These are phyloP conservation scores for Ganoderma lucidum DNA, from an alignment of 1,284 basidiomycete genomes.

Conservation along the genomic window DNA sequence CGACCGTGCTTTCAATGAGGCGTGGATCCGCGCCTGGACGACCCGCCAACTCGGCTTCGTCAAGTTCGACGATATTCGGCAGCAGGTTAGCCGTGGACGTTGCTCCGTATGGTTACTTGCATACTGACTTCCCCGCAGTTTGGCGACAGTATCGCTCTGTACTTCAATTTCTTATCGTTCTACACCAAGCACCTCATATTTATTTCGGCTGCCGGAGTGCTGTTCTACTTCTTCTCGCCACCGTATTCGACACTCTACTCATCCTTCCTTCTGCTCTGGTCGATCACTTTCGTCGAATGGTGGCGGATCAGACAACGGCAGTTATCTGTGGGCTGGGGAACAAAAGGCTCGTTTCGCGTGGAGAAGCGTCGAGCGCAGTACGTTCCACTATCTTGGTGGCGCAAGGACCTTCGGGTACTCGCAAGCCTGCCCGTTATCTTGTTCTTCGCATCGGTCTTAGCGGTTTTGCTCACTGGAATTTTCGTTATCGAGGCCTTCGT, in stretches of 20 bases:
- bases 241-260: conserved; percentile 87
- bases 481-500: conserved; percentile 93
- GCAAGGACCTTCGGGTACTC: conserved; percentile 77
- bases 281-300: conserved; percentile 85
- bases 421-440: conserved; percentile 83
- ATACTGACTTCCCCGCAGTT: conserved; percentile 58
- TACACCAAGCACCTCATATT: conserved; percentile 84
- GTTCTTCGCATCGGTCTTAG: conserved; percentile 77
- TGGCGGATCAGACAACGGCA: conserved; percentile 88
- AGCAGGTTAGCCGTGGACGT: conserved; percentile 52
- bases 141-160: conserved; percentile 89
- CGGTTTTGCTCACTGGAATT: conserved; percentile 76
- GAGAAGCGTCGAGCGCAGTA: conserved; percentile 81
- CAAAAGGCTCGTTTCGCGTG: conserved; percentile 78
- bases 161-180: conserved; percentile 88
- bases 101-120: not conserved
- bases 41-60: conserved; percentile 65
- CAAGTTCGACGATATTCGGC: conserved; percentile 65
- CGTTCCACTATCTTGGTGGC: conserved; percentile 74
- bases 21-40: conserved; percentile 75
- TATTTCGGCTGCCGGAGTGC: conserved; percentile 67
- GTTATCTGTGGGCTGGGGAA: conserved; percentile 83
- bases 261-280: conserved; percentile 79
- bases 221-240: conserved; percentile 69
- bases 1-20: conserved; percentile 80